Evolutionary conservation across 805 yeast species (phyloP).

Genomic region (Suhomyces sp.): DNA sequence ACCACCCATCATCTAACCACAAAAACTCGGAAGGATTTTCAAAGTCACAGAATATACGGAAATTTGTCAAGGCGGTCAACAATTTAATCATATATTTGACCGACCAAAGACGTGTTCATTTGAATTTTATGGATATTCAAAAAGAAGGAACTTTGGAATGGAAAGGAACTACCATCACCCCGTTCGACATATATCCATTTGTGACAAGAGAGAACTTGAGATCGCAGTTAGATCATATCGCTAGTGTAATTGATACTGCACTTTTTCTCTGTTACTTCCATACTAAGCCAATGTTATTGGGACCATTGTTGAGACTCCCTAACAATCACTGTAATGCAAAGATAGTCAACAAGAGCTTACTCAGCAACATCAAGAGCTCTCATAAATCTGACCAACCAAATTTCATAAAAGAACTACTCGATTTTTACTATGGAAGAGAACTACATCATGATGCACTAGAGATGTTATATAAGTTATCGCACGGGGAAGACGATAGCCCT

Average conservation of each 20-base stretch:
- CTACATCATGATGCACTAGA: conserved; percentile 66
- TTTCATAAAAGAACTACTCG: conserved; percentile 67
- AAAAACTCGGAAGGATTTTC: conserved; percentile 7
- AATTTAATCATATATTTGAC: conserved; percentile 47
- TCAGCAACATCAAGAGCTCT: conserved; percentile 29
- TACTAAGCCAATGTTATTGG: conserved; percentile 70
- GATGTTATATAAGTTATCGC: conserved; percentile 42
- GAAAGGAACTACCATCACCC: conserved; percentile 45
- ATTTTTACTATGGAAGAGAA: conserved; percentile 64
- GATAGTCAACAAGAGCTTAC: conserved; percentile 55
- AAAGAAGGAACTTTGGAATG: conserved; percentile 26
- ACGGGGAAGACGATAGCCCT: conserved; percentile 7
- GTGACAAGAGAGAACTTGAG: conserved; percentile 18
- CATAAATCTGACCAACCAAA: conserved; percentile 26
- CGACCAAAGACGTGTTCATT: conserved; percentile 50
- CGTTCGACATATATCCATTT: conserved; percentile 40
- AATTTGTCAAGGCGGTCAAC: conserved; percentile 35
- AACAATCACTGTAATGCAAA: conserved; percentile 69
- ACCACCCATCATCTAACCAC: background rate
- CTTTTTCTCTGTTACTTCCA: conserved; percentile 70
- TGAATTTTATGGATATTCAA: conserved; percentile 36
- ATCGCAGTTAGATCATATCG: conserved; percentile 25
- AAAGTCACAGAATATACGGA: conserved; percentile 21
- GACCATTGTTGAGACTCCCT: conserved; percentile 73
- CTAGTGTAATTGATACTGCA: conserved; percentile 67